These are phyloP conservation scores for Hevea brasiliensis DNA, from an alignment of 345 rosid genomes.

Conservation along the genomic window DNA sequence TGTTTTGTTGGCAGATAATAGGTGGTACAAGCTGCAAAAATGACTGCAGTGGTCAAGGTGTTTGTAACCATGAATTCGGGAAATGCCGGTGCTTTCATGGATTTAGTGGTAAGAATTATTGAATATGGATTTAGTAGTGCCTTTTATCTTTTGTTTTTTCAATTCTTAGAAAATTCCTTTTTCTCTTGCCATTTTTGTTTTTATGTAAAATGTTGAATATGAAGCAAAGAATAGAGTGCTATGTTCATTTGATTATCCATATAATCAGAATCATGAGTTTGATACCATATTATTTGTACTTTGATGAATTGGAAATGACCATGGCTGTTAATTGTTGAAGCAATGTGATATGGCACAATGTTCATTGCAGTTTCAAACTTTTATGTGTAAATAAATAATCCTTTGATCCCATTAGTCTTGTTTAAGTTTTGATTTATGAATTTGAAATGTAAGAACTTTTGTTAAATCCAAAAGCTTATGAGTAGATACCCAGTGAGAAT, in stretches of 20 bases:
- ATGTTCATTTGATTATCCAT: not conserved
- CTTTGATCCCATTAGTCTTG: not conserved
- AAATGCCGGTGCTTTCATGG: slow-evolving; percentile 91
- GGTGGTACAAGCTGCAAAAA: slow-evolving; percentile 66
- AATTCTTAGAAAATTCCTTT: not conserved
- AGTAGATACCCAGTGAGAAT: not conserved
- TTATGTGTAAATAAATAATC: not conserved
- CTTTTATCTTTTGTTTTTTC: not conserved
- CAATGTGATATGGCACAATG: not conserved
- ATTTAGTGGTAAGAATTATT: slow-evolving; percentile 50
- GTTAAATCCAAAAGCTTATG: not conserved
- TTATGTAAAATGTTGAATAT: not conserved
- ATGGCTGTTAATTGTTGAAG: not conserved
- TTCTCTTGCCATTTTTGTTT: not conserved
- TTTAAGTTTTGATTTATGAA: not conserved
- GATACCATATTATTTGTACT: not conserved
- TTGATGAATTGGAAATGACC: not conserved
- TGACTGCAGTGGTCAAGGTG: slow-evolving; percentile 81
- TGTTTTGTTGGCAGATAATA: slow-evolving; percentile 51
- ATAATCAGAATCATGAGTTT: not conserved
- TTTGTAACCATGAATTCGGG: slow-evolving; percentile 81
- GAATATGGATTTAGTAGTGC: too few relatives aligned
- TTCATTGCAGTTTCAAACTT: slow-evolving; percentile 1
- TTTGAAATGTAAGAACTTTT: not conserved
- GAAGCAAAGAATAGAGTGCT: not conserved